Evolutionary conservation across 257 asterid genomes (phyloP), one percentile per base, ranked within the genome.

Genomic region (Avicennia marina): DNA sequence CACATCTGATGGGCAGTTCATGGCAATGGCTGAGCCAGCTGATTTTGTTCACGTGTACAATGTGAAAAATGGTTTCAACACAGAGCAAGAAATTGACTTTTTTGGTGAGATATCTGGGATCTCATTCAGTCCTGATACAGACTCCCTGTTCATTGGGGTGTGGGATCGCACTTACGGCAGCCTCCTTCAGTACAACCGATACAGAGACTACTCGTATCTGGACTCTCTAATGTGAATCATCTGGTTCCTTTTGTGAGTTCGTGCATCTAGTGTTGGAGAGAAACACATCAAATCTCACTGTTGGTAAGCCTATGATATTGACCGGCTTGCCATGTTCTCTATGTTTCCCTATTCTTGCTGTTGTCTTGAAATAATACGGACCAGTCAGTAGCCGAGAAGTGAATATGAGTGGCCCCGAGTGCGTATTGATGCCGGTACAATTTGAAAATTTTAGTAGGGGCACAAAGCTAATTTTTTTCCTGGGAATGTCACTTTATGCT

Each of bases 111-210:
- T 82, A 45, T 82, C 86, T 17, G 86, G 90, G 26, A 70, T 82
- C 58, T 75, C 89, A 7, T 81, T 81, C 53, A 81, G 89, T 63
- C 89, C 89, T 0, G 86, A 78, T 36, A 76, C 90, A 1, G 86
- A 79, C 0, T 73, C 86, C 47, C 84, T 79, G 36, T 82, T 79
- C 78, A 72, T 82, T 43, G 90, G 90, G 24, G 86, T 82, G 43
- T 82, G 83, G 79, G 90, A 82, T 43, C 86, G 90, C 22, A 82
- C 90, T 1, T 82, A 82, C 34, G 86, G 90, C 9, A 82, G 90
- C 66, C 81, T 82, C 25, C 84, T 82, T 36, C 84, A 82, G 77
- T 82, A 73, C 82, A 66, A 69, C 67, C 74, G 84, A 19, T 53
- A 78, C 65, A 68, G 84, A 53, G 61, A 72, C 54, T 69, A 82